Conservation (phyloP, 306 rosid species). For the Casuarina cunninghamiana region DNA sequence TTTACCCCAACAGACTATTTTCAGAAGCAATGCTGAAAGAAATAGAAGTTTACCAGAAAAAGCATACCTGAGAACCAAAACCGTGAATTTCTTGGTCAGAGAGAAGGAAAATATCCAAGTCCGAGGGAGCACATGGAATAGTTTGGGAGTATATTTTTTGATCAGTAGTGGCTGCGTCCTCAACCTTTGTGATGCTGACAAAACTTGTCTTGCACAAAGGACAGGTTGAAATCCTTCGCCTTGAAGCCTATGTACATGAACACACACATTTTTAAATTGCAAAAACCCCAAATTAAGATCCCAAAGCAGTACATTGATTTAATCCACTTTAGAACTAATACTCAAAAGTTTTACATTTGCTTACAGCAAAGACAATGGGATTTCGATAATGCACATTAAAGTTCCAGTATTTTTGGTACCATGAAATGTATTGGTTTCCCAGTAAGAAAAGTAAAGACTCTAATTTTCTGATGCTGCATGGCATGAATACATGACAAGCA, state of each 20-base stretch:
- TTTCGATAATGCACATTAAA: neutral
- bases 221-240: conserved; percentile 60
- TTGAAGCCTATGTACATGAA: conserved; percentile 49
- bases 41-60: conserved; percentile 15
- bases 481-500: neutral
- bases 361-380: neutral
- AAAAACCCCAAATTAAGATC: conserved; percentile 16
- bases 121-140: conserved; percentile 60
- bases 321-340: conserved; percentile 8
- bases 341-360: neutral
- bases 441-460: neutral
- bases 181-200: conserved; percentile 61
- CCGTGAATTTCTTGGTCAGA: conserved; percentile 31
- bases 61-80: conserved; percentile 59
- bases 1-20: too few relatives aligned
- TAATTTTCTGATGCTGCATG: neutral
- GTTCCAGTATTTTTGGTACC: neutral
- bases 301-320: neutral
- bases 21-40: neutral
- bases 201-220: conserved; percentile 87
- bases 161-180: conserved; percentile 59
- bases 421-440: neutral
- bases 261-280: conserved; percentile 20
- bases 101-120: conserved; percentile 43
- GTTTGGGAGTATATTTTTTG: conserved; percentile 88